phyloP scores from a whole-genome alignment of 164 flowering plant genomes.

The Berberis vulgaris region DNA sequence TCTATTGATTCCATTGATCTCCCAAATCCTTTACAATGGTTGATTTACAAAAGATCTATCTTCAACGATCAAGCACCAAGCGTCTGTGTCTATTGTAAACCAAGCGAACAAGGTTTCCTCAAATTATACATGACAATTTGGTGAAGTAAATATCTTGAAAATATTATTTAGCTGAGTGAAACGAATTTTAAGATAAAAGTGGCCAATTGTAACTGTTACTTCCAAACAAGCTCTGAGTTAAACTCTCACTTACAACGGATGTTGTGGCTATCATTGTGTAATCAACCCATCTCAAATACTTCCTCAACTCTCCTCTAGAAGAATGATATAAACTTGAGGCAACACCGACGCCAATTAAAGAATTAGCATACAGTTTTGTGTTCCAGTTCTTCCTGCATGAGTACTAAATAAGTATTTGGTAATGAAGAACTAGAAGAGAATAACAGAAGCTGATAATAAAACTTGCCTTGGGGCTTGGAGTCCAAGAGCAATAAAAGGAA shows the following conservation, averaged over 20 bases:
- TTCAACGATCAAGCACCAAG: no score
- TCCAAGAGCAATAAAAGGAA: slow-evolving; percentile 88
- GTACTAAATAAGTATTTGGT: background rate
- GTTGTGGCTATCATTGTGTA: slow-evolving; percentile 96
- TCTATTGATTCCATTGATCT: no score
- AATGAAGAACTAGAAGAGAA: background rate
- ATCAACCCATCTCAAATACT: slow-evolving; percentile 83
- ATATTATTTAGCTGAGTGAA: no score
- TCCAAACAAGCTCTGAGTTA: background rate
- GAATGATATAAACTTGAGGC: slow-evolving; percentile 87
- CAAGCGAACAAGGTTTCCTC: background rate
- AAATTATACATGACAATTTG: background rate
- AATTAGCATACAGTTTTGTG: slow-evolving; percentile 76
- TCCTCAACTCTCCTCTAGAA: slow-evolving; percentile 73
- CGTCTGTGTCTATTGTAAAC: no score
- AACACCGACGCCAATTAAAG: slow-evolving; percentile 91
- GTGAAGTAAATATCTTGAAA: background rate
- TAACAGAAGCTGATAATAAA: slow-evolving; percentile 2
- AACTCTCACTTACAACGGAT: slow-evolving; percentile 59
- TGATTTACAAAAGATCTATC: no score
- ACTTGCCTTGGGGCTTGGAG: slow-evolving; percentile 75
- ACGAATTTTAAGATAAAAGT: no score
- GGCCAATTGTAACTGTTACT: background rate
- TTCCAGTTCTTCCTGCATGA: slow-evolving; percentile 62
- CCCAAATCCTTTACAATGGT: no score